Percentiles rank a stretch among this genome's conserved stretches.
phyloP scores from a whole-genome alignment of 2,329 filamentous ascomycete species.

The Amauroascus niger region DNA sequence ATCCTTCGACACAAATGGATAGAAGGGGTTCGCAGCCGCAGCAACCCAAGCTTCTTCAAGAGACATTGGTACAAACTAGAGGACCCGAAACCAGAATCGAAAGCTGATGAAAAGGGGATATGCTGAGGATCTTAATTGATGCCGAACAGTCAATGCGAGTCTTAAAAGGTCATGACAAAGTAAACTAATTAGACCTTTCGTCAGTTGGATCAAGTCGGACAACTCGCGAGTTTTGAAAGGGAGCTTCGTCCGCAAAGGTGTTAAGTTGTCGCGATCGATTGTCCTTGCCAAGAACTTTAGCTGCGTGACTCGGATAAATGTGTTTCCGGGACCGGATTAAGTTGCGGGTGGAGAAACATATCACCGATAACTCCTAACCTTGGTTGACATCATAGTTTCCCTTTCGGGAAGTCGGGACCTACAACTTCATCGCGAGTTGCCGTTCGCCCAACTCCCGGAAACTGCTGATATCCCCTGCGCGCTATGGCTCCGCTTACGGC shows the following conservation, averaged over 20 bases:
- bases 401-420: background rate
- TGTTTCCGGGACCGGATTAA: background rate
- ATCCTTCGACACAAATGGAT: conserved; percentile 68
- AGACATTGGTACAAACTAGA: conserved; percentile 41
- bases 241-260: too few relatives aligned
- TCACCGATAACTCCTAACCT: too few relatives aligned
- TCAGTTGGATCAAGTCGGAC: too few relatives aligned
- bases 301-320: background rate
- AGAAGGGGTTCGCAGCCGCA: conserved; percentile 76
- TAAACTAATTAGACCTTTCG: too few relatives aligned
- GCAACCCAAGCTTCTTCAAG: conserved; percentile 88
- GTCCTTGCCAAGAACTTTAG: too few relatives aligned
- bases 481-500: conserved; percentile 23
- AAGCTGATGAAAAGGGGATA: background rate
- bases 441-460: background rate
- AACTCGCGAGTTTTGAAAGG: too few relatives aligned
- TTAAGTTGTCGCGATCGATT: too few relatives aligned
- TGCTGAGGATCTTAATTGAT: background rate
- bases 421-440: background rate
- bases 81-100: background rate
- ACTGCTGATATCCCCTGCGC: background rate
- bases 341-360: too few relatives aligned
- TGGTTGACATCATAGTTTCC: conserved; percentile 5
- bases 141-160: too few relatives aligned
- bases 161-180: too few relatives aligned